phyloP scores from a whole-genome alignment of 805 yeast species.

The Candida coleopterorum region DNA sequence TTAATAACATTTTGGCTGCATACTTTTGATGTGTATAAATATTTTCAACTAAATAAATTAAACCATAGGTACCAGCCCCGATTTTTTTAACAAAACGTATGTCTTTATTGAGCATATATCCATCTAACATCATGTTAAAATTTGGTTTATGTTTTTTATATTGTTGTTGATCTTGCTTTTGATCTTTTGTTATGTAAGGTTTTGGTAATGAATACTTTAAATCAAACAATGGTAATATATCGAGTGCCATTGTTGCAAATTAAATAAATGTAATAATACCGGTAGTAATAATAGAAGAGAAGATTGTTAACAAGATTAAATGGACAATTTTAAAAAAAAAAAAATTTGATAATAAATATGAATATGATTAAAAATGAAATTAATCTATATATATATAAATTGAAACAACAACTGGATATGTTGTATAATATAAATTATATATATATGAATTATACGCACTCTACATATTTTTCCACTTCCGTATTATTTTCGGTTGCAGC shows the following conservation, averaged over 20 bases:
- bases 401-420: too few relatives aligned
- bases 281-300: too few relatives aligned
- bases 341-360: too few relatives aligned
- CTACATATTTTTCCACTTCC: not conserved
- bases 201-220: slow-evolving; percentile 3
- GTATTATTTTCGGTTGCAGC: slow-evolving; percentile 1
- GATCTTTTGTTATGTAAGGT: slow-evolving; percentile 6
- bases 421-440: too few relatives aligned
- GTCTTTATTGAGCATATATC: slow-evolving; percentile 23
- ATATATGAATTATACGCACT: too few relatives aligned
- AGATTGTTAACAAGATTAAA: not conserved
- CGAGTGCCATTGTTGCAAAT: slow-evolving; percentile 8
- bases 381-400: too few relatives aligned
- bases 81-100: slow-evolving; percentile 46
- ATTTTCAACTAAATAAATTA: slow-evolving; percentile 68
- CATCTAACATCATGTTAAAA: slow-evolving; percentile 14
- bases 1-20: slow-evolving; percentile 71
- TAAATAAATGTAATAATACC: too few relatives aligned
- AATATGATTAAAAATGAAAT: too few relatives aligned
- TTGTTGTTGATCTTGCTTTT: not conserved
- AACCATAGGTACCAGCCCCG: slow-evolving; percentile 85
- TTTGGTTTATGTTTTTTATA: slow-evolving; percentile 2
- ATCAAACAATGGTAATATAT: slow-evolving; percentile 12
- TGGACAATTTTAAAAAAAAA: too few relatives aligned
- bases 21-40: slow-evolving; percentile 42